Base-by-base conservation (phyloP, 2,329 filamentous ascomycete species). In the Periconia sp. region DNA sequence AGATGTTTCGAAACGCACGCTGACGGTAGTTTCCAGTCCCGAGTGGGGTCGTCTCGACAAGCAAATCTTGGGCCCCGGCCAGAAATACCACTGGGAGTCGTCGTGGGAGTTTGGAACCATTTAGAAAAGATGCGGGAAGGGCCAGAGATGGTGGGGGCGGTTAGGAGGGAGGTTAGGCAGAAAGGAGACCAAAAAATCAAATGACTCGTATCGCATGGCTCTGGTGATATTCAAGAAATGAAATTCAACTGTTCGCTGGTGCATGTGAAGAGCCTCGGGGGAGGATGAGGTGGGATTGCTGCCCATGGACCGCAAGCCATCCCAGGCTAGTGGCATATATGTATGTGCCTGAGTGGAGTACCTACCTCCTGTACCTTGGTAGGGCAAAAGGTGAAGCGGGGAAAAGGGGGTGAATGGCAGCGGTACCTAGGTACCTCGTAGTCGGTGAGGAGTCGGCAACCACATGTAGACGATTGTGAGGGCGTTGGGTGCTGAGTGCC, bases 61-160 rank as follows among this genome's bases (percentile, higher is more conserved):
- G 60, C 68, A 71, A 57, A 61, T 70, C 43, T 64, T 61, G 17
- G 68, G 66, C 1, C 67, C 67, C 37, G 67, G 67, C 37, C 52
- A 69, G 27, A 67, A 65, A 58, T 71, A 71, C 59, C 64, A 66
- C 54, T 71, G 68, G 68, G 58, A 65, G 53, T 63, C 66, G 18
- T 63, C 64, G 35, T 71, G 68, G 68, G 62, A 62, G 19, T 71
- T 71, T 64, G 68, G 66, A 10, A 61, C 62, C 10, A 52, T 69
- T 37, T 37, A 37, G 15, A n/a, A 13, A 14, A 11, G 33, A 37
- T 11, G 11, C 10, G 10, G 10, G 33, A 37, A 37, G 33, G n/a
- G n/a, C n/a, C n/a, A n/a, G n/a, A n/a, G 23, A 27, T 27, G 23
- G 8, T 3, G 23, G 23, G 23, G 23, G 8, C 23, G 3, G 23